These are phyloP conservation scores for Alternaria sp. DNA, from an alignment of 2,329 filamentous ascomycete species.

Conservation along the genomic window DNA sequence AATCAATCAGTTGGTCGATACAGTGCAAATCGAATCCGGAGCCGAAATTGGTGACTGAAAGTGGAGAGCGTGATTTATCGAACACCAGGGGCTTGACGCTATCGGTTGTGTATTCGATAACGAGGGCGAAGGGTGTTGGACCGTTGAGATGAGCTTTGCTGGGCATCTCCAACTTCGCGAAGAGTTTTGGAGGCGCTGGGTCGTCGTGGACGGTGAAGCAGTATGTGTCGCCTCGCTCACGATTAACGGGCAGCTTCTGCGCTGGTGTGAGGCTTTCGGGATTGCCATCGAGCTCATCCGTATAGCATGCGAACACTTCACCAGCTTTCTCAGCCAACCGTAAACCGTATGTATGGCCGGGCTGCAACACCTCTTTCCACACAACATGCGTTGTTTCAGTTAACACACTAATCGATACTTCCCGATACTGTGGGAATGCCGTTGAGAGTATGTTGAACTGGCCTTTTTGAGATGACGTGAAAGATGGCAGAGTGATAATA, in stretches of 20 bases:
- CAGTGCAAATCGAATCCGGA: neutral
- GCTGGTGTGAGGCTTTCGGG: neutral
- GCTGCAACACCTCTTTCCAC: neutral
- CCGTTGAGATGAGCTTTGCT: neutral
- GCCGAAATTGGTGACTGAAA: neutral
- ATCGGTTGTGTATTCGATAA: neutral
- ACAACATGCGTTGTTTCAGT: neutral
- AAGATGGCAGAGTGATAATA: neutral
- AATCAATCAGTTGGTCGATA: neutral
- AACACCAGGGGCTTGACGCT: neutral
- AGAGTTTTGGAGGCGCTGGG: neutral
- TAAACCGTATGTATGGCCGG: neutral
- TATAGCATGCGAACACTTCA: neutral
- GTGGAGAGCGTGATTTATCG: neutral
- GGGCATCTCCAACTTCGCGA: neutral
- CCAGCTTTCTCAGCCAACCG: neutral
- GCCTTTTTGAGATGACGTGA: neutral
- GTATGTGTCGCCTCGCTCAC: neutral
- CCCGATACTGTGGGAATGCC: neutral
- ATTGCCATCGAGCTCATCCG: neutral
- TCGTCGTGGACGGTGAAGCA: neutral
- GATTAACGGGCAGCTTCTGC: neutral
- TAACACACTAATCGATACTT: neutral
- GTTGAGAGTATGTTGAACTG: neutral
- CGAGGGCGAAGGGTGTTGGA: neutral